Base-by-base conservation (phyloP, 2,329 filamentous ascomycete genomes). In the Talaromyces sp. region DNA sequence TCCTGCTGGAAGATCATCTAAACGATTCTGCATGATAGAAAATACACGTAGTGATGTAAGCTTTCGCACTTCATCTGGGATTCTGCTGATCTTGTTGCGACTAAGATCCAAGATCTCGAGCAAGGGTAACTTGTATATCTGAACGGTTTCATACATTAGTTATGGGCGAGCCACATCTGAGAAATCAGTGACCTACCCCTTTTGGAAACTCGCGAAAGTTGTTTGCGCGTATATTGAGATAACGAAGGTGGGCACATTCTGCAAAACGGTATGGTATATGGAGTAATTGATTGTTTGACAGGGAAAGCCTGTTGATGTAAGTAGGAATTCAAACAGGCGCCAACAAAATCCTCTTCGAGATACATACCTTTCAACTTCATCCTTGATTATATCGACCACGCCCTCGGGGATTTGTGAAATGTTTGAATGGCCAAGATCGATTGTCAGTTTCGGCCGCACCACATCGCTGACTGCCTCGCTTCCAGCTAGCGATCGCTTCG, bases 21-120 rank as follows among this genome's bases (percentile, higher is more conserved):
- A 92, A 66, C 90, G 87, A 75, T 97, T 97, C 74, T 91, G 91
- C 70, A 91, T 90, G 41, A 97, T 86, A 2, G 93, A 93, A 63
- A 98, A 83, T 16, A 97, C 93, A 74, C 96, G 96, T 68, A 98
- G 82, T 1, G 92, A 96, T 5, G 89, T 89, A 72, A 98, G 83
- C 73, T 89, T 92, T 66, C 86, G 87, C 67, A 97, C 91, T 62
- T 93, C 90, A 56, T 89, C 86, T 0, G 94, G 93, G 1, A 98
- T 84, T 10, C 86, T 82, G 57, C 86, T 86, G 67, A 98, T 88
- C 75, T 90, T 92, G 75, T 98, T 98, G 71, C 91, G 87, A 75
- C 93, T 93, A 63, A 98, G 85, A 79, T 98, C 94, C 67, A 98
- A 86, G 66, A 97, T 97, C 79, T 98, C 93, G 63, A 98, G 86